These are phyloP conservation scores for Cynara cardunculus DNA, from an alignment of 129 eudicot genomes.

Conservation along the genomic window DNA sequence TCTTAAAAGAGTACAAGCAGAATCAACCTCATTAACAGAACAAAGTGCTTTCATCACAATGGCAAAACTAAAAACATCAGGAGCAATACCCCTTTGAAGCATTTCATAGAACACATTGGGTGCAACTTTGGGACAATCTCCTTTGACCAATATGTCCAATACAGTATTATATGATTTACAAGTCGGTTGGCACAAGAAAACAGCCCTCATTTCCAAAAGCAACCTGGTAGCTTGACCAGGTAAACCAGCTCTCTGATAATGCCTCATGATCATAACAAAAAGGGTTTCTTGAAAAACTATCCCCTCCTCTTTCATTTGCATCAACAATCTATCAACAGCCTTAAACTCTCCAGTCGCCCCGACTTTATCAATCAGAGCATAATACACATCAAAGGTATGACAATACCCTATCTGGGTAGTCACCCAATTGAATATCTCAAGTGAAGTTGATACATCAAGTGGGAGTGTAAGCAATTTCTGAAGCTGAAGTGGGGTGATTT, in stretches of 20 bases:
- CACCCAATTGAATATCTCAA: constrained; percentile 74
- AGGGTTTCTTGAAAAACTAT: constrained; percentile 66
- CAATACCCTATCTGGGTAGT: constrained; percentile 67
- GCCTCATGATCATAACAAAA: constrained; percentile 69
- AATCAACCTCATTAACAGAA: constrained; percentile 67
- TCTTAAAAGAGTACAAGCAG: constrained; percentile 64
- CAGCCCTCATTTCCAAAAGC: constrained; percentile 75
- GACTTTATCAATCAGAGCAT: constrained; percentile 61
- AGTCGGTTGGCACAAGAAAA: constrained; percentile 57
- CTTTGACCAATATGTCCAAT: constrained; percentile 61
- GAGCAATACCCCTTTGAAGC: constrained; percentile 67
- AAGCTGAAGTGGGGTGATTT: constrained; percentile 68
- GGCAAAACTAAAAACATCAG: constrained; percentile 66
- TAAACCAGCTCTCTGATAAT: constrained; percentile 71
- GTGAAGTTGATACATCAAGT: constrained; percentile 66
- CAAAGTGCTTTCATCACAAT: constrained; percentile 83
- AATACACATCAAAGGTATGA: constrained; percentile 84
- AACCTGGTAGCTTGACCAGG: constrained; percentile 91
- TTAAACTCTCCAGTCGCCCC: constrained; percentile 61
- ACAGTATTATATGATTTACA: constrained; percentile 74
- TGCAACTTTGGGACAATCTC: constrained; percentile 74
- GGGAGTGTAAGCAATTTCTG: constrained; percentile 69
- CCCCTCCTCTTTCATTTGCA: constrained; percentile 82
- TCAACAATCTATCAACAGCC: constrained; percentile 58
- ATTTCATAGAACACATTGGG: constrained; percentile 81